A percentile compares a stretch with the other conserved stretches of the same genome.
Evolutionary conservation across 345 rosid genomes (phyloP).

Genomic region (Orychophragmus violaceus): DNA sequence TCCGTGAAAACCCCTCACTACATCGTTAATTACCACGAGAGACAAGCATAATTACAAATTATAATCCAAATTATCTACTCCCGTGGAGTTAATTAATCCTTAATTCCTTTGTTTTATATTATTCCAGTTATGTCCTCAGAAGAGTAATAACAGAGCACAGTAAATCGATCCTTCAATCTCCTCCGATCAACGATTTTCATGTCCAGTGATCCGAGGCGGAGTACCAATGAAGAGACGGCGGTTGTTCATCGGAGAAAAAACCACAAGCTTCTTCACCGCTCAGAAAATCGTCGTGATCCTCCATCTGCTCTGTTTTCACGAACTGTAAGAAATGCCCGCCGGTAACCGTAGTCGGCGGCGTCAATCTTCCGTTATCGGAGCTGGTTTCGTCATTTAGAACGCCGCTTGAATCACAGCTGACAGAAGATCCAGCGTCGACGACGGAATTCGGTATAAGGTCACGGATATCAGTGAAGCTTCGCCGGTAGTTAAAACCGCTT

Average conservation of each 20-base stretch:
- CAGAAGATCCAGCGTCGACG: conserved; percentile 59
- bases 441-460: conserved; percentile 39
- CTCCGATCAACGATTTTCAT: not conserved
- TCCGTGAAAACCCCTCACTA: not conserved
- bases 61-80: not conserved
- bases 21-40: conserved; percentile 3
- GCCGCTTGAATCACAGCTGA: conserved; percentile 73
- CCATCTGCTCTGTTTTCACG: conserved; percentile 59
- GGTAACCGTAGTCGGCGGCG: conserved; percentile 19
- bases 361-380: conserved; percentile 39
- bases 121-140: conserved; percentile 11
- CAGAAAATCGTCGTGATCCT: conserved; percentile 64
- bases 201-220: conserved; percentile 34
- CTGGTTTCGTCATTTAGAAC: conserved; percentile 65
- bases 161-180: no score
- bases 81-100: not conserved
- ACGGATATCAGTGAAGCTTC: conserved; percentile 40
- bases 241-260: conserved; percentile 83
- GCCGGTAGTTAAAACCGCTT: conserved; percentile 41
- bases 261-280: conserved; percentile 73
- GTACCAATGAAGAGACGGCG: conserved; percentile 81
- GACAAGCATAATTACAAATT: not conserved
- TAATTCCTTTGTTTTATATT: not conserved
- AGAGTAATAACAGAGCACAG: conserved; percentile 7
- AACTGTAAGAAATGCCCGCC: conserved; percentile 32